Evolutionary conservation across 108 stramenopile species (phyloP), one percentile per base, ranked within the genome.

Genomic region (Bacterosira constricta): DNA sequence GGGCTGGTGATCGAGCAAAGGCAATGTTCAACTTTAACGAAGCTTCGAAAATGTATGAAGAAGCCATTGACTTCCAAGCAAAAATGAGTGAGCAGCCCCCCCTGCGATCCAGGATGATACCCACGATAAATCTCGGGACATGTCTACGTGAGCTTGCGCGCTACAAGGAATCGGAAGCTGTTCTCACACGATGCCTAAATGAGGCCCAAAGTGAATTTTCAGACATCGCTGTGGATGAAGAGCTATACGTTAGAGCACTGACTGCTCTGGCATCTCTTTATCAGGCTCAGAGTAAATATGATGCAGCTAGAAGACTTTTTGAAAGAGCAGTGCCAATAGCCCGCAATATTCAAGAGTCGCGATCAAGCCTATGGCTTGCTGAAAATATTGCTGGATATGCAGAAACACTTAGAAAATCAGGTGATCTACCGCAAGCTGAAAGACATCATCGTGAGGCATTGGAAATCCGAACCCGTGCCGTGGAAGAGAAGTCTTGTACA

Each of bases 41-140:
- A 61, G 78, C 78, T 32, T 62, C 78, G 12, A 79, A 71, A 67
- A 79, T 79, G 78, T 79, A 79, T 37, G 78, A 79, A 44, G 73
- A 79, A 61, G 78, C 78, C 13, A 70, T 79, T 35, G 67, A 69
- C 59, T 71, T 67, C 49, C 66, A 69, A 69, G 78, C 67, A 7
- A 74, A 73, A 49, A 79, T 79, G 66, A 60, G 42, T 41, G 60
- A 59, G 37, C 57, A 60, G 35, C 66, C 59, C 42, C 38, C 73
- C 0, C 38, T 79, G 11, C 54, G 73, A 71, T 73, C 66, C 21
- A 57, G 78, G 44, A 58, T 79, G 11, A 73, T 79, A 12, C 78
- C 78, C 18, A 68, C 78, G 6, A 74, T 79, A 50, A 79, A 74
- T 58, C 78, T 79, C 29, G 82, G 78, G 17, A 52, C 73, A 26